Conservation (phyloP, 2,329 filamentous ascomycete species). For the Colletotrichum sojae region DNA sequence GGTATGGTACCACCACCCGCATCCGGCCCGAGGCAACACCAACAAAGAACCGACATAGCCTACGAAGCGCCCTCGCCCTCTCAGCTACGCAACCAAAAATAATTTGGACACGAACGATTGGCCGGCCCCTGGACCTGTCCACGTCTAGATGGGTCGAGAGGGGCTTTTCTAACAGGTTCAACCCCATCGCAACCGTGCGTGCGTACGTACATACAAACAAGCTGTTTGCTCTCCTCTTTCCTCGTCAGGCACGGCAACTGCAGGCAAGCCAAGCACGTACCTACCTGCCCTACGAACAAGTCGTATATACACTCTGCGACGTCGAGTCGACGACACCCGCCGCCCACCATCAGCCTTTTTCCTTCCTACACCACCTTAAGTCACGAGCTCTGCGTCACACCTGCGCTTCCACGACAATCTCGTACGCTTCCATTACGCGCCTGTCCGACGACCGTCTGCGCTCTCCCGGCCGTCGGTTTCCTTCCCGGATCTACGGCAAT, state of each 20-base stretch:
- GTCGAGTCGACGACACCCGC: constrained; percentile 1
- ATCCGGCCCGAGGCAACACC: constrained; percentile 12
- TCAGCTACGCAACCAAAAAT: constrained; percentile 13
- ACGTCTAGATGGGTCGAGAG: neutral
- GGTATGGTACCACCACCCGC: neutral
- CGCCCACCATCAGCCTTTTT: neutral
- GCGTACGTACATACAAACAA: neutral
- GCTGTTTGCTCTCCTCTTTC: constrained; percentile 2
- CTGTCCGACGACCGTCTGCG: neutral
- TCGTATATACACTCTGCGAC: constrained; percentile 14
- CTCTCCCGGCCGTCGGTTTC: constrained; percentile 15
- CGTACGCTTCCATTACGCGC: neutral
- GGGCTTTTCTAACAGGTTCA: constrained; percentile 17
- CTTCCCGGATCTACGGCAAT: constrained; percentile 15
- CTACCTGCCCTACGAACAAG: neutral
- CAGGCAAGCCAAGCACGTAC: constrained; percentile 3
- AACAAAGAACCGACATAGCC: constrained; percentile 9
- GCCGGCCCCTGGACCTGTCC: constrained; percentile 11
- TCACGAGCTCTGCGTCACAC: neutral
- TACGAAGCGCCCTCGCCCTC: constrained; percentile 2
- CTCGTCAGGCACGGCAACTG: neutral
- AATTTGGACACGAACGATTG: neutral
- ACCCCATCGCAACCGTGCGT: constrained; percentile 26
- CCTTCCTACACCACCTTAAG: constrained; percentile 12
- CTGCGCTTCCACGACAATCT: neutral